phyloP scores from a whole-genome alignment of 441 rosid species.

The Croton setiger region DNA sequence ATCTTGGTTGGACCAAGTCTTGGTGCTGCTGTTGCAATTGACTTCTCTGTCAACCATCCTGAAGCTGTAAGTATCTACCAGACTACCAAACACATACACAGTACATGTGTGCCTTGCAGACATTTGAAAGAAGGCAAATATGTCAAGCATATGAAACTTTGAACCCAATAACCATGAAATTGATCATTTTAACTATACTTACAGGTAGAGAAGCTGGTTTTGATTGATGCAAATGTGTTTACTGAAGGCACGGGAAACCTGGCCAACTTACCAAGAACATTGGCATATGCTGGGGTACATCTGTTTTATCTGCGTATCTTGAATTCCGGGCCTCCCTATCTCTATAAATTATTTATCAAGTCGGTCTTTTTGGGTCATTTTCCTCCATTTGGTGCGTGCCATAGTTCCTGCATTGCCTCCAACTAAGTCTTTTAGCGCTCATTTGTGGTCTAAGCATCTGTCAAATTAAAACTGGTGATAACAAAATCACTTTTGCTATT shows the following conservation, averaged over 20 bases:
- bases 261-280: conserved; percentile 54
- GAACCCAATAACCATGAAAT: not conserved
- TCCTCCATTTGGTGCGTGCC: not conserved
- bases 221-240: conserved; percentile 85
- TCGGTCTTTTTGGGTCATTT: not conserved
- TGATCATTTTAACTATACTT: conserved; percentile 1
- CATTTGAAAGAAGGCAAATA: not conserved
- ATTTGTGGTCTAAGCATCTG: not conserved
- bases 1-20: conserved; percentile 92
- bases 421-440: not conserved
- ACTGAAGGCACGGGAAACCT: conserved; percentile 81
- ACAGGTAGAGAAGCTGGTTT: conserved; percentile 75
- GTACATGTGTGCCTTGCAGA: conserved; percentile 8
- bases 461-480: not conserved
- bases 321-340: not conserved
- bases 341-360: not conserved
- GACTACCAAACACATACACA: conserved; percentile 8
- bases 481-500: not conserved
- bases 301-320: conserved; percentile 2
- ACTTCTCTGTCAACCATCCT: conserved; percentile 70
- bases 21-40: conserved; percentile 91
- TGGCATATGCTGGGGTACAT: conserved; percentile 86
- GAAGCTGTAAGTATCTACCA: conserved; percentile 58
- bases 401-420: not conserved
- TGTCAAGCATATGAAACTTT: not conserved